Evolutionary conservation across 768 basidiomycete genomes (phyloP).

Genomic region (Mycena albidolilacea): DNA sequence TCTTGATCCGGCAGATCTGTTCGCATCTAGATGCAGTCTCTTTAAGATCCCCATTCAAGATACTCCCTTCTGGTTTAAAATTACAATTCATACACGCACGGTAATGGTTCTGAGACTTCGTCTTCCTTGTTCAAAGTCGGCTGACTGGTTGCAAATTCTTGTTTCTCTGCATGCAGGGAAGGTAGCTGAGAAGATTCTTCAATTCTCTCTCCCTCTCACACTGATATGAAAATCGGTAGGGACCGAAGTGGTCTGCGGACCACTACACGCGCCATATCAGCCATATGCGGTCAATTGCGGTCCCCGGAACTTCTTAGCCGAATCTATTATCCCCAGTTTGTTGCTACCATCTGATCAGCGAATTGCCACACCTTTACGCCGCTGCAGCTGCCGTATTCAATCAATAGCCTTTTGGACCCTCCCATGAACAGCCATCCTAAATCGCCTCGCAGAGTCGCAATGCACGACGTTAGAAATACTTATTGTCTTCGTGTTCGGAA

Average conservation of each 20-base stretch:
- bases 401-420: not conserved
- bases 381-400: not conserved
- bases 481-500: not conserved
- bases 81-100: too few species aligned
- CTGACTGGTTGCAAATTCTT: not conserved
- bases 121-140: slow-evolving; percentile 4
- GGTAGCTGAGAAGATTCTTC: not conserved
- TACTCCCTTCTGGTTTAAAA: slow-evolving; percentile 1
- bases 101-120: not conserved
- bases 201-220: not conserved
- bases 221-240: too few species aligned
- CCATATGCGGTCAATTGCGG: not conserved
- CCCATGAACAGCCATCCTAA: slow-evolving; percentile 16
- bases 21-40: slow-evolving; percentile 17
- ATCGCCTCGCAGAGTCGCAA: slow-evolving; percentile 11
- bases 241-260: too few species aligned
- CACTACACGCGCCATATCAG: slow-evolving; percentile 12
- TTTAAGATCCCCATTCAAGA: not conserved
- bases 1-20: slow-evolving; percentile 20
- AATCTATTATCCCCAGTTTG: slow-evolving; percentile 1
- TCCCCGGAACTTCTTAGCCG: slow-evolving; percentile 18
- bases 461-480: slow-evolving; percentile 14
- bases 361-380: slow-evolving; percentile 20
- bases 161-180: not conserved
- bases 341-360: slow-evolving; percentile 26